phyloP scores from a whole-genome alignment of 2,329 filamentous ascomycete species.

The Trichoderma arundinaceum region DNA sequence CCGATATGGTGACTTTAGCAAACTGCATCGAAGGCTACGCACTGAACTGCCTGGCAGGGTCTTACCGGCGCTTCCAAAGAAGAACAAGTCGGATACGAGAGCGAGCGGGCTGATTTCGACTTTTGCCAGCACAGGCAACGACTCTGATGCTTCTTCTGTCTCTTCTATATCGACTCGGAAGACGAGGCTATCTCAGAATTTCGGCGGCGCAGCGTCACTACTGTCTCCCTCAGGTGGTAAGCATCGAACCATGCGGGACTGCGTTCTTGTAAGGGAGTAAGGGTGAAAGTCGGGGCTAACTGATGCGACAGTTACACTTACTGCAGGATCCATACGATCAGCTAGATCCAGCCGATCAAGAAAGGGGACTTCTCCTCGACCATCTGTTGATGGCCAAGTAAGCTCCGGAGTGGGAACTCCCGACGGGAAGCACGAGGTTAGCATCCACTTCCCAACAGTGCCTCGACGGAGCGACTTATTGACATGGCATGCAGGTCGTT shows the following conservation, averaged over 20 bases:
- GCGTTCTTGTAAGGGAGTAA: slow-evolving; percentile 6
- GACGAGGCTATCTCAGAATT: slow-evolving; percentile 45
- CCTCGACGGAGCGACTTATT: slow-evolving; percentile 28
- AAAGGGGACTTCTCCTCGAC: slow-evolving; percentile 40
- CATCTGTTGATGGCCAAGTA: slow-evolving; percentile 42
- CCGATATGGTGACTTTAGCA: slow-evolving; percentile 85
- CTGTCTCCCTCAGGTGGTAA: slow-evolving; percentile 40
- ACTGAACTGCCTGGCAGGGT: slow-evolving; percentile 90
- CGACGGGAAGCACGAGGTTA: slow-evolving; percentile 38
- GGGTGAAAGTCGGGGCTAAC: slow-evolving; percentile 4
- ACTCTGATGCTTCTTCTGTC: slow-evolving; percentile 78
- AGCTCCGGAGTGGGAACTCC: slow-evolving; percentile 38
- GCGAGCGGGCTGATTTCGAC: slow-evolving; percentile 61
- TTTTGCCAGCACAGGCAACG: slow-evolving; percentile 62
- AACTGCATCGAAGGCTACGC: slow-evolving; percentile 77
- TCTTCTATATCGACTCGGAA: slow-evolving; percentile 78
- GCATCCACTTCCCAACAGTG: slow-evolving; percentile 12
- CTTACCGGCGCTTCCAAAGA: slow-evolving; percentile 82
- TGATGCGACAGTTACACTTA: slow-evolving; percentile 25
- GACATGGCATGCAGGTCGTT: slow-evolving; percentile 53
- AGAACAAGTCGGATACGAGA: slow-evolving; percentile 83
- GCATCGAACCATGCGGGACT: background rate
- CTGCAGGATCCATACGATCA: slow-evolving; percentile 43
- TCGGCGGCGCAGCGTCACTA: slow-evolving; percentile 37
- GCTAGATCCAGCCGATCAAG: slow-evolving; percentile 41